These are phyloP conservation scores for Metschnikowia borealis DNA, from an alignment of 805 yeast species.

Conservation along the genomic window DNA sequence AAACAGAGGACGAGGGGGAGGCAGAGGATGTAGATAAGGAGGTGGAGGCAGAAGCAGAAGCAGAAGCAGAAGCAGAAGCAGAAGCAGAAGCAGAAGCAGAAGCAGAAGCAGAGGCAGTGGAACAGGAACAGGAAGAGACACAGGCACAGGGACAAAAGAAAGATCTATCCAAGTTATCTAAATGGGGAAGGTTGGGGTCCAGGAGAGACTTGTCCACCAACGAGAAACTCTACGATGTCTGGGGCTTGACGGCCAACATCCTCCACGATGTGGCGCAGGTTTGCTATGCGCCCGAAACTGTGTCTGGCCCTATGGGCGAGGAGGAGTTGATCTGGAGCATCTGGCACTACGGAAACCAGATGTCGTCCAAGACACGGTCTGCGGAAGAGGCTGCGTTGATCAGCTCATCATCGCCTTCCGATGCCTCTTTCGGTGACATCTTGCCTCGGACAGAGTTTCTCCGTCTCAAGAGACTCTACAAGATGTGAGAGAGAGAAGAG, in stretches of 20 bases:
- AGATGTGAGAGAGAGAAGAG: constrained; percentile 4
- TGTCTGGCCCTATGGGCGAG: constrained; percentile 44
- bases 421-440: constrained; percentile 37
- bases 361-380: constrained; percentile 45
- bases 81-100: background rate
- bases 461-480: constrained; percentile 41
- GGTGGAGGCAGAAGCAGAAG: constrained; percentile 29
- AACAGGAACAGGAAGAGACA: background rate
- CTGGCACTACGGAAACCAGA: constrained; percentile 51
- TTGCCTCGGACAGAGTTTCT: constrained; percentile 42
- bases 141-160: constrained; percentile 3
- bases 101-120: background rate
- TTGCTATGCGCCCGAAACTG: constrained; percentile 26
- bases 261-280: constrained; percentile 66
- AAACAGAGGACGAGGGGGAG: constrained; percentile 42
- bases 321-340: constrained; percentile 62
- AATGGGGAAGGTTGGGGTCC: constrained; percentile 41
- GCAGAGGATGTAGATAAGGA: constrained; percentile 10
- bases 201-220: constrained; percentile 36
- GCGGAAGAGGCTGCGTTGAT: constrained; percentile 55
- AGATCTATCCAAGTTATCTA: constrained; percentile 13
- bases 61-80: background rate
- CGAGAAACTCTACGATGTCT: constrained; percentile 59
- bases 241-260: constrained; percentile 83
- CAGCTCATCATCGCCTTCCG: constrained; percentile 6